Evolutionary conservation across 169 alveolate species (phyloP), one percentile per base, ranked within the genome.

Genomic region (Eimeria maxima): DNA sequence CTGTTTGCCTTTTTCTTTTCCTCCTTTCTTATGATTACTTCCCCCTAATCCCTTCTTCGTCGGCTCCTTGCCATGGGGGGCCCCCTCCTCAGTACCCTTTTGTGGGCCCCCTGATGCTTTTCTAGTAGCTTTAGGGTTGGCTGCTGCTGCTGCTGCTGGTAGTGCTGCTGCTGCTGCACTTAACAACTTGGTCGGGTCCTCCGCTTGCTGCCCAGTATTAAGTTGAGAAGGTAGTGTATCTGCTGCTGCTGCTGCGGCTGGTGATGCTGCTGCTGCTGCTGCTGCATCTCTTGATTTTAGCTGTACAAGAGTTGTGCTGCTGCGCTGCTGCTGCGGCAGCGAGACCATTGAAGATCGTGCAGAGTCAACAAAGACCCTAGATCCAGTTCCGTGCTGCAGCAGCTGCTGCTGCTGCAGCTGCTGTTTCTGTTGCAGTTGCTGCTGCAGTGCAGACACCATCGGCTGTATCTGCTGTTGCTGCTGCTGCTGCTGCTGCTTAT

Each of bases 401-500:
- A 11, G 74, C 74, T 65, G 74, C 74, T 65, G 74, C 74, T 22
- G 74, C 74, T 65, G 74, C 74, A 5, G 74, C 24, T 65, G 74
- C 8, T 4, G 24, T 6, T 6, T 6, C 8, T n/a, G n/a, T n/a
- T n/a, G n/a, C n/a, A n/a, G n/a, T n/a, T n/a, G n/a, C n/a, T n/a
- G n/a, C n/a, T n/a, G n/a, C n/a, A n/a, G n/a, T n/a, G n/a, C n/a
- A n/a, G n/a, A n/a, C n/a, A n/a, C n/a, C n/a, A n/a, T n/a, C n/a
- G n/a, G n/a, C n/a, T n/a, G n/a, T 65, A n/a, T 10, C 60, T 53
- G 60, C 74, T 65, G 74, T 45, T 69, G 80, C 80, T 69, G 80
- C 80, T 69, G 80, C 80, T 27, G 80, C 80, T 69, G 80, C 80
- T 33, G 80, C 44, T 69, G 80, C 38, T 10, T 4, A 22, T 4